Evolutionary conservation across 2,329 filamentous ascomycete genomes (phyloP).

Genomic region (Madurella fahalii): DNA sequence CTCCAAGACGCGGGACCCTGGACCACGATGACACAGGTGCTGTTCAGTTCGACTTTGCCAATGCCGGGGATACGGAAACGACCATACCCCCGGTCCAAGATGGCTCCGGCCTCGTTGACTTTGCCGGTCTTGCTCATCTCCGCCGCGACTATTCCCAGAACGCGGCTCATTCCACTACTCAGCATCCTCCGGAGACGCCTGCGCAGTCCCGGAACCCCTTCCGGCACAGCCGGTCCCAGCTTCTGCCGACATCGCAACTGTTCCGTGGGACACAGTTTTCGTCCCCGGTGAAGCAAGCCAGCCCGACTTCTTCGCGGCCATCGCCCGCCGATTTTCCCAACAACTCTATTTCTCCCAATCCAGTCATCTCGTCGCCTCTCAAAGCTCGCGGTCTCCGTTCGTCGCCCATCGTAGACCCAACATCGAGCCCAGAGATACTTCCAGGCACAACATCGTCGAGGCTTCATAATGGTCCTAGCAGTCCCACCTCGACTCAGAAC

Average conservation of each 20-base stretch:
- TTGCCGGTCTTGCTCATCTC: slow-evolving; percentile 13
- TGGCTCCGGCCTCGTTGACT: slow-evolving; percentile 33
- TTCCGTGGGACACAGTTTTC: slow-evolving; percentile 54
- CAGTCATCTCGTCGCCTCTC: slow-evolving; percentile 43
- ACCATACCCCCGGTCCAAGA: slow-evolving; percentile 27
- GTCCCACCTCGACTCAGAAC: slow-evolving; percentile 16
- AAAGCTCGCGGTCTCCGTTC: slow-evolving; percentile 47
- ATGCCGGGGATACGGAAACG: slow-evolving; percentile 36
- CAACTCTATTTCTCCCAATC: slow-evolving; percentile 45
- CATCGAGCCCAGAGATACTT: slow-evolving; percentile 25
- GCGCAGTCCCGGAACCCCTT: slow-evolving; percentile 48
- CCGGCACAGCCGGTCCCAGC: slow-evolving; percentile 31
- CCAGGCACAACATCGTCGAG: slow-evolving; percentile 19
- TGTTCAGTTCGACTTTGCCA: slow-evolving; percentile 42
- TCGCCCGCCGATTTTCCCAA: slow-evolving; percentile 46
- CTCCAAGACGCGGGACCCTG: slow-evolving; percentile 34
- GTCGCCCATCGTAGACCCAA: slow-evolving; percentile 32
- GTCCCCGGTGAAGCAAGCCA: slow-evolving; percentile 46
- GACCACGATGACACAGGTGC: slow-evolving; percentile 48
- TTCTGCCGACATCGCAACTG: slow-evolving; percentile 46
- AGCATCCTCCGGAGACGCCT: slow-evolving; percentile 44
- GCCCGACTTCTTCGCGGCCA: slow-evolving; percentile 55
- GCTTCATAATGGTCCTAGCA: slow-evolving; percentile 9
- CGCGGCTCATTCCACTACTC: slow-evolving; percentile 11
- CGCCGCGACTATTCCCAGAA: slow-evolving; percentile 7